These are phyloP conservation scores for Lentinula sp. DNA, from an alignment of 768 basidiomycete genomes.

Conservation along the genomic window DNA sequence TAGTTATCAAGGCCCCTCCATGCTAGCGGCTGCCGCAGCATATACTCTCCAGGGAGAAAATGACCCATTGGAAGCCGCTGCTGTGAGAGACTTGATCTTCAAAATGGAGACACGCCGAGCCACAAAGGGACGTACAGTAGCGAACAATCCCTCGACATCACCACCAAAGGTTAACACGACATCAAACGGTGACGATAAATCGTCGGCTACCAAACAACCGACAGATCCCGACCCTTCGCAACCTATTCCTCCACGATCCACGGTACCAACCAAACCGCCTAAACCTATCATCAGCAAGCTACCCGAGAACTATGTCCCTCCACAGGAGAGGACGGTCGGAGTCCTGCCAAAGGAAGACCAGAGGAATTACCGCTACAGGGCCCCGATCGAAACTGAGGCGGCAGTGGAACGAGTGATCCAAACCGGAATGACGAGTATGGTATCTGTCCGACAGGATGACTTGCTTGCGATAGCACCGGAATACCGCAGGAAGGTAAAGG, in stretches of 20 bases:
- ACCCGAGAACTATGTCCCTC: not conserved
- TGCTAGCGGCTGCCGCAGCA: not conserved
- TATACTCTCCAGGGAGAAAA: not conserved
- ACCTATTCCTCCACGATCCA: not conserved
- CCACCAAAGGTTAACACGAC: not conserved
- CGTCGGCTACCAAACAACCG: too few species aligned
- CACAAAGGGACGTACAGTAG: not conserved
- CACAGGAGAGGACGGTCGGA: not conserved
- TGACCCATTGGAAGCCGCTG: not conserved
- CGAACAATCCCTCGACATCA: not conserved
- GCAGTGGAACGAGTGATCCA: not conserved
- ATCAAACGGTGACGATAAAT: too few species aligned
- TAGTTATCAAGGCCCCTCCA: not conserved
- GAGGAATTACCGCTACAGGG: not conserved
- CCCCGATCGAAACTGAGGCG: too few species aligned
- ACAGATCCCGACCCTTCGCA: not conserved
- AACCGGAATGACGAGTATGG: not conserved
- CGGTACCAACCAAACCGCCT: not conserved
- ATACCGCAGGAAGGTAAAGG: not conserved
- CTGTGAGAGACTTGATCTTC: not conserved
- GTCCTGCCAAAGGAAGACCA: not conserved
- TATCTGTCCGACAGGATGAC: not conserved
- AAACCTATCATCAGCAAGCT: not conserved
- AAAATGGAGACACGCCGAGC: not conserved
- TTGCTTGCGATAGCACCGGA: not conserved